A percentile compares a stretch with the other conserved stretches of the same genome.
Conservation (phyloP, 108 stramenopile species). For the Fragilariopsis cylindrus region DNA sequence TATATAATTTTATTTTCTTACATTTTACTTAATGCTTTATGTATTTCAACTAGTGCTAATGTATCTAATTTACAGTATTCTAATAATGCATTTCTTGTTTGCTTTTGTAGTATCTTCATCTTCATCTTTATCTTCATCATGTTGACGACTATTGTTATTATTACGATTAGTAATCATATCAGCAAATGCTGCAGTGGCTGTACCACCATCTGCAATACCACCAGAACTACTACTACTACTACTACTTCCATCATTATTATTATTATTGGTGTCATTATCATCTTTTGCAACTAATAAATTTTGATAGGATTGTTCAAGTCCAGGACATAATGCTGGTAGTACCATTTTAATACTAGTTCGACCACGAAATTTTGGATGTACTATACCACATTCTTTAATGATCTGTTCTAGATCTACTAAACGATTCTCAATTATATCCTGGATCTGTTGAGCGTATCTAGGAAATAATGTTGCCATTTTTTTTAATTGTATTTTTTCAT, state of each 20-base stretch:
- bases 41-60: conserved; percentile 9
- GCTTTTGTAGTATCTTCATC: neutral
- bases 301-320: conserved; percentile 5
- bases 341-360: conserved; percentile 5
- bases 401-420: conserved; percentile 11
- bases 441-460: neutral
- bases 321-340: conserved; percentile 9
- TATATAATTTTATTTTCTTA: too few relatives aligned
- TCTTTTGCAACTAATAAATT: neutral
- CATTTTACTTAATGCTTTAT: conserved; percentile 5
- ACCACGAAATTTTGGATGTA: conserved; percentile 5
- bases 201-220: conserved; percentile 10
- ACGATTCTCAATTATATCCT: neutral
- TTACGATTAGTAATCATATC: neutral
- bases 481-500: neutral
- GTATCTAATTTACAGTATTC: conserved; percentile 14
- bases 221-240: too few relatives aligned
- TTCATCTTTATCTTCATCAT: too few relatives aligned
- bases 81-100: conserved; percentile 7
- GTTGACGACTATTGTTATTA: too few relatives aligned
- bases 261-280: neutral
- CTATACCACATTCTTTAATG: neutral
- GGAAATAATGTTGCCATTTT: neutral
- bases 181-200: conserved; percentile 3
- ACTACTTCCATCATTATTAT: too few relatives aligned